Evolutionary conservation across 352 stramenopile genomes (phyloP), one percentile per base, ranked within the genome.

Genomic region (Pythium brassicae): DNA sequence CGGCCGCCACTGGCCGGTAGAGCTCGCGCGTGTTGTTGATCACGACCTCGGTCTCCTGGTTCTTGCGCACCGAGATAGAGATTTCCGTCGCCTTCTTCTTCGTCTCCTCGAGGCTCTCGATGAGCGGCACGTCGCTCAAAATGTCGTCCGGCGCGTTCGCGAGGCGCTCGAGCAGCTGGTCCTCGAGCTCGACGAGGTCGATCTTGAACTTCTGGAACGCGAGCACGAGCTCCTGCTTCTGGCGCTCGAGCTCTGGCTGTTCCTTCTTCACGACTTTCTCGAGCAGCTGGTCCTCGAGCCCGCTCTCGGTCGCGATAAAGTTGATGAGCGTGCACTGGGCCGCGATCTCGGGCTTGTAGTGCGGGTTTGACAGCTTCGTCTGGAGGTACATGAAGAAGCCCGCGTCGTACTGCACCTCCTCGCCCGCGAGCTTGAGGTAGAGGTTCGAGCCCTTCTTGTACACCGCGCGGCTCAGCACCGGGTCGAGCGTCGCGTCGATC

Each of bases 261-360:
- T 99, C 96, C 44, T 97, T 90, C 47, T 97, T 96, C 52, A 98
- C 96, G 14, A 98, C 94, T 62, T 97, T 98, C 23, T 97, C 95
- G 15, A 99, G 65, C 22, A 99, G 71, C 61, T 99, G 96, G 59
- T 99, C 96, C 69, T 99, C 93, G 0, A 99, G 63, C 14, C 96
- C 96, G 47, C 83, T 95, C 66, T 98, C 95, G 0, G 95, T 98
- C 17, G 95, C 96, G 67, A 98, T 98, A 56, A 98, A 99, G 74
- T 99, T 99, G 66, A 99, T 98, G n/a, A 99, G 61, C 29, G 96
- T 98, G 52, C 87, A 96, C 65, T 98, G 95, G 7, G 96, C 95
- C 0, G 93, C 89, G 44, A 98, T 98, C 67, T 99, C 96, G n/a
- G 95, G 96, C 58, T 98, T 98, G 78, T 98, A 99, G 66, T 99